These are phyloP conservation scores for Penicillium sp. DNA, from an alignment of 2,329 filamentous ascomycete genomes.

Conservation along the genomic window DNA sequence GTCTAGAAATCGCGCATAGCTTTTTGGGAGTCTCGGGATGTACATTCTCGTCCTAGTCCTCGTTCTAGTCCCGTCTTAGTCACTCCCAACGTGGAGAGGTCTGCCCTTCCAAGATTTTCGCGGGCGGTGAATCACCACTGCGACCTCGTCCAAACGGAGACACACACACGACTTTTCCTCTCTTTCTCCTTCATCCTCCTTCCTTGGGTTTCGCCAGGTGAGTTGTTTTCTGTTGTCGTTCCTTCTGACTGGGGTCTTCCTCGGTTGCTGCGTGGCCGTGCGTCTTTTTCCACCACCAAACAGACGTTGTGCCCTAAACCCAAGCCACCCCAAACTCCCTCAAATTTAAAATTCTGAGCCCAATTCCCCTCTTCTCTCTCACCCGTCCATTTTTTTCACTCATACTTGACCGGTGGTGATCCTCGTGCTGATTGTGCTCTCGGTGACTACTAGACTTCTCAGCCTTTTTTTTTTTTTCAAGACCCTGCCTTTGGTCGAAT, in stretches of 20 bases:
- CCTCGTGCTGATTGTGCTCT: not conserved
- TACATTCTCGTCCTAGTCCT: not conserved
- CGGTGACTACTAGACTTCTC: not conserved
- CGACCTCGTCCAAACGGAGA: too few relatives aligned
- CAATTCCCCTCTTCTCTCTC: conserved; percentile 8
- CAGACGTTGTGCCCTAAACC: conserved; percentile 26
- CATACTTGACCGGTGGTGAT: conserved; percentile 11
- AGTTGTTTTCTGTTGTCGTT: conserved; percentile 10
- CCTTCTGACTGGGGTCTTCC: not conserved
- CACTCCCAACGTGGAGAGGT: too few relatives aligned
- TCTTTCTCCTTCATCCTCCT: not conserved
- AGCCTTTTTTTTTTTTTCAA: conserved; percentile 1
- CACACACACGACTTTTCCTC: not conserved
- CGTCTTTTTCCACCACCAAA: conserved; percentile 19
- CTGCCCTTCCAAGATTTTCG: not conserved
- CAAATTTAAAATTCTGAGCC: conserved; percentile 22
- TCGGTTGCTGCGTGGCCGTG: conserved; percentile 9
- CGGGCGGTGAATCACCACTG: not conserved
- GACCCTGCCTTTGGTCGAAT: conserved; percentile 41
- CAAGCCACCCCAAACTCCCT: conserved; percentile 13
- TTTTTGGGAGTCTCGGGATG: not conserved
- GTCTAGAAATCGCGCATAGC: not conserved
- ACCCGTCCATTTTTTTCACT: conserved; percentile 24
- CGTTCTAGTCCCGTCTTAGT: too few relatives aligned
- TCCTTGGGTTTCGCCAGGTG: conserved; percentile 12